Evolutionary conservation across 176 grass and related monocot species (phyloP).

Genomic region (Avena atlantica): DNA sequence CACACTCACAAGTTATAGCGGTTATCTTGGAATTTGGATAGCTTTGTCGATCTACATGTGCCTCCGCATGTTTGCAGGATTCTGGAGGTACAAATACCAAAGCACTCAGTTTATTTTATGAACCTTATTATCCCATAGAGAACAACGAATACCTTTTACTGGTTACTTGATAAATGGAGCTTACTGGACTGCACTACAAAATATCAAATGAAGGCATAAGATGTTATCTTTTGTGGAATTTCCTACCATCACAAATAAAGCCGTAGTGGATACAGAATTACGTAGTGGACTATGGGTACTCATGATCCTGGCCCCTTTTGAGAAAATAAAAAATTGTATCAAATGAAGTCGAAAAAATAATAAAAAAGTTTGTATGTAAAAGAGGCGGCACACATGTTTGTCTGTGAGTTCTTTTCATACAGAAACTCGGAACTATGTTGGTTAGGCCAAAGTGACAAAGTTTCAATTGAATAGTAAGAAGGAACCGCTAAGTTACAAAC

Average conservation of each 20-base stretch:
- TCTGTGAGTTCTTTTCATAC: no score
- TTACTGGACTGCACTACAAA: neutral
- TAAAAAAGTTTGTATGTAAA: no score
- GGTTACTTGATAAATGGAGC: neutral
- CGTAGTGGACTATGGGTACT: no score
- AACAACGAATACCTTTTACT: neutral
- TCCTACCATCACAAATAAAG: neutral
- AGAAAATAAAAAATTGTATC: no score
- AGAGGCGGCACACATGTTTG: no score
- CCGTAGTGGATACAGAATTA: neutral
- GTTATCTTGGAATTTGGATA: slow-evolving; percentile 90
- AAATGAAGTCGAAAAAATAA: no score
- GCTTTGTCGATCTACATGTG: slow-evolving; percentile 85
- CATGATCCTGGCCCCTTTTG: no score
- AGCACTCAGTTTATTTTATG: neutral
- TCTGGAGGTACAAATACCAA: slow-evolving; percentile 66
- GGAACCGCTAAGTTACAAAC: no score
- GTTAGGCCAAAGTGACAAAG: no score
- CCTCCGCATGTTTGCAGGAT: slow-evolving; percentile 76
- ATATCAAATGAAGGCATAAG: neutral
- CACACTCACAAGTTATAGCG: slow-evolving; percentile 50
- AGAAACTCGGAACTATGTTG: no score
- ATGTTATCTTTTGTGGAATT: neutral
- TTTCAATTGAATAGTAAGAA: no score
- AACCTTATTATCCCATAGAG: neutral